Evolutionary conservation across 2,329 filamentous ascomycete species (phyloP).

Genomic region (Aspergillus unguis): DNA sequence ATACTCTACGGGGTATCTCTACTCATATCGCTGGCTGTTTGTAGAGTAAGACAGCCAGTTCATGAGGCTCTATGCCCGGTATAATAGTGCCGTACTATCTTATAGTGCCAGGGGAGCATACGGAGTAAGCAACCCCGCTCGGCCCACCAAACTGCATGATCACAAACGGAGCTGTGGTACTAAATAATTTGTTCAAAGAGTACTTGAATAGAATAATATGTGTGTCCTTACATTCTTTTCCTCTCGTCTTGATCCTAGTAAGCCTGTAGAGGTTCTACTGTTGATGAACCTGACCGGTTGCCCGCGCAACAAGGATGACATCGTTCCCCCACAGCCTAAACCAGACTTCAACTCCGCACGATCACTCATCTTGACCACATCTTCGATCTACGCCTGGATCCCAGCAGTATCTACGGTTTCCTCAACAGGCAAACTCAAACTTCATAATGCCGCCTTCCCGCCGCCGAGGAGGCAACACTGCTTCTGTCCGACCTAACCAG

Average conservation of each 20-base stretch:
- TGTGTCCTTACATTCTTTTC: neutral
- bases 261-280: neutral
- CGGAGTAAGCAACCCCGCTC: neutral
- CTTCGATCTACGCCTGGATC: neutral
- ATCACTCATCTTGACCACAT: neutral
- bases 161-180: neutral
- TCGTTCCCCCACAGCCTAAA: slow-evolving; percentile 15
- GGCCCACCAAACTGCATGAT: neutral
- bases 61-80: neutral
- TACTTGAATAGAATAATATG: too few relatives aligned
- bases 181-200: too few relatives aligned
- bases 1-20: too few relatives aligned
- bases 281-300: slow-evolving; percentile 9
- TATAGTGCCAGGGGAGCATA: neutral
- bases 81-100: neutral
- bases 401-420: neutral
- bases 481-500: slow-evolving; percentile 47
- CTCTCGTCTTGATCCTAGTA: neutral
- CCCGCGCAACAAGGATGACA: slow-evolving; percentile 21
- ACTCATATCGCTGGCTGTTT: too few relatives aligned
- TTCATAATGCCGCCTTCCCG: slow-evolving; percentile 41
- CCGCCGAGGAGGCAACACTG: slow-evolving; percentile 35
- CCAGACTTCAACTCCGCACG: slow-evolving; percentile 7
- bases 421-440: neutral
- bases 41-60: too few relatives aligned